Base-by-base conservation (phyloP, 106 monocot species). In the Acorus gramineus region DNA sequence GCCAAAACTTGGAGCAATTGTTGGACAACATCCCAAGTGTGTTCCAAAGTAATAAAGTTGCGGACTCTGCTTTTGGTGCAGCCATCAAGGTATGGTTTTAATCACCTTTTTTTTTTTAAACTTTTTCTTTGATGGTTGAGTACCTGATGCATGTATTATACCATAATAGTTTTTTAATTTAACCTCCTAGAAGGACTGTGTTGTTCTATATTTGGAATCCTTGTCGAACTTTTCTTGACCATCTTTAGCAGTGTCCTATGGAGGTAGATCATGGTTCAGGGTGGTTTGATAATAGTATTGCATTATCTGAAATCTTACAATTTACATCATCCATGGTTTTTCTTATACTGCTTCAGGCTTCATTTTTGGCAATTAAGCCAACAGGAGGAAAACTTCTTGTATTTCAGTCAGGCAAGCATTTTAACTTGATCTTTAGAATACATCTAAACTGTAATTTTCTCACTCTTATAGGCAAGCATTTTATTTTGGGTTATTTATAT, bases 361-460 rank as follows among this genome's bases (percentile, higher is more conserved):
- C 85, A 48, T 98, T 91, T 68, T 69, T 98, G 67, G 87, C 91
- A 46, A 69, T 98, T 78, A 98, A 98, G 68, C 78, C 96, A 5
- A 91, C 91, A 5, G 96, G 96, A 52, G 96, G 96, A 70, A 98
- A 90, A 63, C 91, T 98, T 65, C 83, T 98, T 72, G 87, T 98
- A 44, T 98, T 98, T 79, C 96, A 98, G 50, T 90, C 96, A 79
- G 96, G 96, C 76, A 79, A 76, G 69, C 55, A 43, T 60, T 3
- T 11, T 28, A 11, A 61, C 28, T 28, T 28, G 28, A 28, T 28
- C 28, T 28, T 28, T 28, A 28, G 28, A 28, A 28, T 28, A 28
- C 28, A 28, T 28, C 28, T 28, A 28, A 28, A 28, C 28, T 28
- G 28, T 28, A 28, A 28, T 28, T 28, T 28, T 28, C 28, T 28